A percentile compares a stretch with the other conserved stretches of the same genome.
These are phyloP conservation scores for Suhomyces chickasaworum DNA, from an alignment of 1,139 yeast species.

Conservation along the genomic window DNA sequence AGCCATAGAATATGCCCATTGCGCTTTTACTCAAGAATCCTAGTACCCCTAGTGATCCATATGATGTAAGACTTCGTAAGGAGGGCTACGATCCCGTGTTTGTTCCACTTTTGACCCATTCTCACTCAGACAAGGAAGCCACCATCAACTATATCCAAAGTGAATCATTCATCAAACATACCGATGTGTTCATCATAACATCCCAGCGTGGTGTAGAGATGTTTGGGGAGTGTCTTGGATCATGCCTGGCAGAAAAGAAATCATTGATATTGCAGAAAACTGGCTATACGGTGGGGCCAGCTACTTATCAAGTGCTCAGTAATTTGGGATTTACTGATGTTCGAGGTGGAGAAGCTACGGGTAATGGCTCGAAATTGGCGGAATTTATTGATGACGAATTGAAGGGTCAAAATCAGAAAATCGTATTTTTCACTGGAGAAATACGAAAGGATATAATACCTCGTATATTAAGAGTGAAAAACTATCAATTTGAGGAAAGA, in stretches of 20 bases:
- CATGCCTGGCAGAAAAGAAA: constrained; percentile 20
- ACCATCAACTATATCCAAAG: constrained; percentile 47
- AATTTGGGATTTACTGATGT: constrained; percentile 68
- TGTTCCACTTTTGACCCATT: constrained; percentile 70
- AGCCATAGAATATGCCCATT: constrained; percentile 4
- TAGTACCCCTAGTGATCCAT: constrained; percentile 67
- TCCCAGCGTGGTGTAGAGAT: constrained; percentile 93
- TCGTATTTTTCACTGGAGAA: constrained; percentile 86
- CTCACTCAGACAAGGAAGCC: constrained; percentile 49
- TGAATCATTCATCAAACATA: constrained; percentile 38
- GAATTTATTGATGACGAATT: constrained; percentile 57
- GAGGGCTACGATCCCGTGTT: constrained; percentile 49
- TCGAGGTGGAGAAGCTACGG: constrained; percentile 75
- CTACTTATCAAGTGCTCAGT: constrained; percentile 65
- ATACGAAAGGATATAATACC: constrained; percentile 84
- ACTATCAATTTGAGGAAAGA: constrained; percentile 56
- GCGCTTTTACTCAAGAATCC: constrained; percentile 62
- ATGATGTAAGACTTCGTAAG: constrained; percentile 42
- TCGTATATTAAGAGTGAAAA: constrained; percentile 44
- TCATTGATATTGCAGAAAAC: constrained; percentile 45
- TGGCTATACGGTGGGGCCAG: constrained; percentile 91
- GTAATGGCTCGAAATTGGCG: constrained; percentile 75
- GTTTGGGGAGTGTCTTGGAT: constrained; percentile 46
- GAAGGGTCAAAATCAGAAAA: constrained; percentile 24
- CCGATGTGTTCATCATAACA: constrained; percentile 71